Conservation (phyloP, 345 rosid species). For the Erysimum cheiranthoides region DNA sequence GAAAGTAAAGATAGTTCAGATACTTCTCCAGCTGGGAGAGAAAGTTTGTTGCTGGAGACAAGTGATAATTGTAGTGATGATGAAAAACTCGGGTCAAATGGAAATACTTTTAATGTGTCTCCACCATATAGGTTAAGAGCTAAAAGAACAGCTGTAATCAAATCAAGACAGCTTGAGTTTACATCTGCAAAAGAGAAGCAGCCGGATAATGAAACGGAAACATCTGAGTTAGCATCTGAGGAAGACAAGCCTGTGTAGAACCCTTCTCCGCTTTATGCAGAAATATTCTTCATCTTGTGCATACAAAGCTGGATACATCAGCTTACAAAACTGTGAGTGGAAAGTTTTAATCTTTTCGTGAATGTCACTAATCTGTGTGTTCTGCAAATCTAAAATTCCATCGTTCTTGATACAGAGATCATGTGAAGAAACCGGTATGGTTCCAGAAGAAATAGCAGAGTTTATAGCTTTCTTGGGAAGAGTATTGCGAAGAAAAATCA, state of each 20-base stretch:
- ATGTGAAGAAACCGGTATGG: constrained; percentile 19
- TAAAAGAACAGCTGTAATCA: constrained; percentile 71
- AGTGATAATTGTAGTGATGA: constrained; percentile 48
- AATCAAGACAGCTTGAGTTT: constrained; percentile 92
- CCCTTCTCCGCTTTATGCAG: not conserved
- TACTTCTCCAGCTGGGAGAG: constrained; percentile 40
- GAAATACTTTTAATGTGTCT: constrained; percentile 64
- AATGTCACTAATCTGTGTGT: not conserved
- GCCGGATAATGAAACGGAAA: constrained; percentile 44
- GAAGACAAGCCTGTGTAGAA: constrained; percentile 33
- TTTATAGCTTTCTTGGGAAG: constrained; percentile 16
- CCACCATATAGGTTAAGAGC: constrained; percentile 84
- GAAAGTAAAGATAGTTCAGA: constrained; percentile 45
- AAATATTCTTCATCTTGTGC: constrained; percentile 17
- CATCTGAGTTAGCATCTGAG: constrained; percentile 39
- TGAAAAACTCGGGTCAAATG: constrained; percentile 37
- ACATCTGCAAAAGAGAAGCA: constrained; percentile 52
- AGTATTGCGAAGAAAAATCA: not conserved
- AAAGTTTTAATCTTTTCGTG: not conserved
- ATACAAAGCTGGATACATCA: constrained; percentile 29
- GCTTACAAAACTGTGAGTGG: constrained; percentile 19
- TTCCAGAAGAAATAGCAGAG: constrained; percentile 18
- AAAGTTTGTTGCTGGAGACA: constrained; percentile 43
- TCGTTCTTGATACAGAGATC: constrained; percentile 13
- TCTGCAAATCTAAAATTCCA: not conserved